Conservation (phyloP, 306 rosid species). For the Luffa aegyptiaca region DNA sequence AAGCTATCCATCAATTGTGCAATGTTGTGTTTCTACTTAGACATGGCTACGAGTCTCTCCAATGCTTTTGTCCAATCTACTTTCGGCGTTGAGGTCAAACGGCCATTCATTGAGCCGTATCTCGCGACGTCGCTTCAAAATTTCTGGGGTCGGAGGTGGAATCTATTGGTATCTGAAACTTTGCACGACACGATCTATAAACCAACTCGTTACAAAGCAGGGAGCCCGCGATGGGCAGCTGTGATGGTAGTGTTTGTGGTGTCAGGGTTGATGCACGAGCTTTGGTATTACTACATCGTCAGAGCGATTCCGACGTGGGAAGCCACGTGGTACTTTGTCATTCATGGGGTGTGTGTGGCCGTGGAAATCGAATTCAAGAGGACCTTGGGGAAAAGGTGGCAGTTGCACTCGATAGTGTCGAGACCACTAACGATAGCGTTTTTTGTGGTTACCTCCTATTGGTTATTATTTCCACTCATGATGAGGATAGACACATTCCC, state of each 20-base stretch:
- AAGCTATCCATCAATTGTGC: not conserved
- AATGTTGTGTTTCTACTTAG: conserved; percentile 11
- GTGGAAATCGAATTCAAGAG: conserved; percentile 14
- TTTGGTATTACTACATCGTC: conserved; percentile 10
- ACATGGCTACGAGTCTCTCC: conserved; percentile 14
- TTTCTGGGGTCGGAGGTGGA: conserved; percentile 29
- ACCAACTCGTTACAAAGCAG: conserved; percentile 10
- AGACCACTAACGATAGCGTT: conserved; percentile 5
- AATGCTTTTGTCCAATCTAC: not conserved
- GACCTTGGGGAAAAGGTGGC: not conserved
- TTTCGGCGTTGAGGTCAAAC: conserved; percentile 17
- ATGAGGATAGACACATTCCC: not conserved
- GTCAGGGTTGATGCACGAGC: conserved; percentile 28
- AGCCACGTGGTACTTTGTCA: conserved; percentile 15
- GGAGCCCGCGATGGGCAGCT: conserved; percentile 1
- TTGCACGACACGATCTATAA: conserved; percentile 15
- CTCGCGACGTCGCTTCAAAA: conserved; percentile 23
- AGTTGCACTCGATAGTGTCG: conserved; percentile 4
- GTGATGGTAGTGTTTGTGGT: not conserved
- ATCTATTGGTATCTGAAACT: conserved; percentile 11
- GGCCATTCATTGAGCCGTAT: conserved; percentile 23
- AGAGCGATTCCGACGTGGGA: conserved; percentile 25
- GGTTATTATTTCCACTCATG: conserved; percentile 23
- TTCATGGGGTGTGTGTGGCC: conserved; percentile 25
- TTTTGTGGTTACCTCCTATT: not conserved